These are phyloP conservation scores for Claviceps arundinis DNA, from an alignment of 2,329 filamentous ascomycete species.

Conservation along the genomic window DNA sequence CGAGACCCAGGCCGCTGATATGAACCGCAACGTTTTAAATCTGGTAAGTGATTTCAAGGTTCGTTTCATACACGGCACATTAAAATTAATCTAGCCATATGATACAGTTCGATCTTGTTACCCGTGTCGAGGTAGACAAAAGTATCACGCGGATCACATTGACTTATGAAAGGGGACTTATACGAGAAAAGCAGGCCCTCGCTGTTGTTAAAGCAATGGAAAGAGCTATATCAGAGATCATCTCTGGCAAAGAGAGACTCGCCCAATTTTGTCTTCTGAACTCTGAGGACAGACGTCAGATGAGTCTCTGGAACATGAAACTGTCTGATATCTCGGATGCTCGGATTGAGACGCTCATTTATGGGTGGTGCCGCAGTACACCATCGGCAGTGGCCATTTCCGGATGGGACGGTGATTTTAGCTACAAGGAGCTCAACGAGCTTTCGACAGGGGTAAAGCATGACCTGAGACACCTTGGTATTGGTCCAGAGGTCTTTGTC, in stretches of 20 bases:
- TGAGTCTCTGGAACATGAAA: background rate
- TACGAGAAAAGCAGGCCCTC: background rate
- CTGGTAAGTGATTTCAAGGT: background rate
- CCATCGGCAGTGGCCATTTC: constrained; percentile 1
- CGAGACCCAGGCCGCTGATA: background rate
- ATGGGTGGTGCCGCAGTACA: background rate
- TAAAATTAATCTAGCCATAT: no score
- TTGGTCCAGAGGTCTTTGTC: background rate
- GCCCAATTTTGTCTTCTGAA: background rate
- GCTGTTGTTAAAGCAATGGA: background rate
- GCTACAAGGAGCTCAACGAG: constrained; percentile 19
- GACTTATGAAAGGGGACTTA: background rate
- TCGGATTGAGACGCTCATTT: background rate
- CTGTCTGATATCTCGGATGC: background rate
- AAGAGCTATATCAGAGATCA: background rate
- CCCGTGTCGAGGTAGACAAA: background rate
- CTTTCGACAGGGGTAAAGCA: constrained; percentile 2
- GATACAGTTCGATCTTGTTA: background rate
- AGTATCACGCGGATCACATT: background rate
- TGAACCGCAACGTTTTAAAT: background rate
- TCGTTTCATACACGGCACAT: no score
- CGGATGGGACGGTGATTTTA: constrained; percentile 26
- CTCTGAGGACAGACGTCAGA: background rate
- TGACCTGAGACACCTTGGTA: constrained; percentile 1
- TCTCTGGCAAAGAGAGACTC: background rate